phyloP scores from a whole-genome alignment of 1,284 basidiomycete species.

The Heterobasidion annosum region DNA sequence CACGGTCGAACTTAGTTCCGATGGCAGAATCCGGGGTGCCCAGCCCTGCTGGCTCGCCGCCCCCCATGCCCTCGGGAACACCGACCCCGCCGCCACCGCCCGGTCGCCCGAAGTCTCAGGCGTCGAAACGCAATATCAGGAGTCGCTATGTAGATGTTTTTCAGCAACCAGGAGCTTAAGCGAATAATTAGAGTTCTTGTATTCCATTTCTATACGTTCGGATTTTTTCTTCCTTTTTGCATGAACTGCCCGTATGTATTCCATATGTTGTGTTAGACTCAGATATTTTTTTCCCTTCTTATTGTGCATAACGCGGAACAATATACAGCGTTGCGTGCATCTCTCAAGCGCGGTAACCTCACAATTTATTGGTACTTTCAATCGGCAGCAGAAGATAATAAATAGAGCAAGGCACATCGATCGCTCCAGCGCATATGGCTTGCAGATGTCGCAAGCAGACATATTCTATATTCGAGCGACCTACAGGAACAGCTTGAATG shows the following conservation, averaged over 20 bases:
- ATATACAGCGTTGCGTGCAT: not conserved
- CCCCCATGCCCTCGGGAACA: constrained; percentile 16
- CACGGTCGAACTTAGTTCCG: constrained; percentile 60
- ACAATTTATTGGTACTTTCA: not conserved
- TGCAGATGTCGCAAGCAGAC: not conserved
- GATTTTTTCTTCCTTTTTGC: not conserved
- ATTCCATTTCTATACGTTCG: not conserved
- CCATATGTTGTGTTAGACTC: not conserved
- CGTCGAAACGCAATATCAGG: constrained; percentile 64
- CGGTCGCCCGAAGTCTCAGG: constrained; percentile 50
- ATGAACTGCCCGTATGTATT: not conserved
- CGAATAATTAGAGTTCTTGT: not conserved
- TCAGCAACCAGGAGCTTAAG: constrained; percentile 35
- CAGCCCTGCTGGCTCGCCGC: constrained; percentile 25
- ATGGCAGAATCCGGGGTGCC: constrained; percentile 22
- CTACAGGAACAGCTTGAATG: constrained; percentile 61
- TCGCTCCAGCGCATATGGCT: not conserved
- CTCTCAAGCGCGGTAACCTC: too few relatives aligned
- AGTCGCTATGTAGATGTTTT: constrained; percentile 86
- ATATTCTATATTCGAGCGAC: not conserved
- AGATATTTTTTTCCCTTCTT: not conserved
- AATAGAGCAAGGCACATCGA: not conserved
- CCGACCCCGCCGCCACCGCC: constrained; percentile 31
- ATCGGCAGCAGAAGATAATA: not conserved
- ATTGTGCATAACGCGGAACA: not conserved